Evolutionary conservation across 108 stramenopile species (phyloP), one percentile per base, ranked within the genome.

Genomic region (Cylindrotheca closterium): DNA sequence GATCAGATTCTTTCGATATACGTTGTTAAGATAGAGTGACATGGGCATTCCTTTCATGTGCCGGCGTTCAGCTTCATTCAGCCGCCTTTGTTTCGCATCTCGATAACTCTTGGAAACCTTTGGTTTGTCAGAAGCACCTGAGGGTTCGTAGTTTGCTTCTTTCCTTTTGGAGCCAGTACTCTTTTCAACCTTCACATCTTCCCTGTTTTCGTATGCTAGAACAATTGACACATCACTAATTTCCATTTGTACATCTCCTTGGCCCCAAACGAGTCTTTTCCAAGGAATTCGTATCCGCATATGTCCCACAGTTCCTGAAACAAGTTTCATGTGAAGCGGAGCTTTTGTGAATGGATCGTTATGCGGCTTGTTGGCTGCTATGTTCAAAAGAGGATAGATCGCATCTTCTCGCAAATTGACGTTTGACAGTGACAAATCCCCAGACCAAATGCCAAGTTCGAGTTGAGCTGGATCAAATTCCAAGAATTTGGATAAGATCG

Each of bases 231-330:
- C 76, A 49, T 80, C 75, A 10, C 52, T 64, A 23, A 84, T 30
- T 18, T 74, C 73, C 5, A 80, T 23, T 5, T 72, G 31, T 18
- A 84, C 83, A 33, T 61, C 62, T 0, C 79, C 79, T 45, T 73
- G 75, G 47, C 83, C 83, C 76, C 79, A 79, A 0, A 80, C 76
- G 0, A 84, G 63, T 47, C 69, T 63, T 34, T 84, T 77, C 83
- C 83, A 84, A 4, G 83, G 83, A 45, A 84, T 79, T 30, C 58
- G 48, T 0, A 80, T 29, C 17, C 65, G 51, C 55, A 84, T 53
- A n/a, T 71, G 23, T 0, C 83, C 83, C 7, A 84, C 71, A 21
- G 60, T 77, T n/a, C 79, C 73, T 2, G 27, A 46, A 17, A 84
- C 73, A 4, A 84, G 65, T 47, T 84, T 77, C 29, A 84, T 24